These are phyloP conservation scores for Pythium monospermum DNA, from an alignment of 352 stramenopile genomes.

Conservation along the genomic window DNA sequence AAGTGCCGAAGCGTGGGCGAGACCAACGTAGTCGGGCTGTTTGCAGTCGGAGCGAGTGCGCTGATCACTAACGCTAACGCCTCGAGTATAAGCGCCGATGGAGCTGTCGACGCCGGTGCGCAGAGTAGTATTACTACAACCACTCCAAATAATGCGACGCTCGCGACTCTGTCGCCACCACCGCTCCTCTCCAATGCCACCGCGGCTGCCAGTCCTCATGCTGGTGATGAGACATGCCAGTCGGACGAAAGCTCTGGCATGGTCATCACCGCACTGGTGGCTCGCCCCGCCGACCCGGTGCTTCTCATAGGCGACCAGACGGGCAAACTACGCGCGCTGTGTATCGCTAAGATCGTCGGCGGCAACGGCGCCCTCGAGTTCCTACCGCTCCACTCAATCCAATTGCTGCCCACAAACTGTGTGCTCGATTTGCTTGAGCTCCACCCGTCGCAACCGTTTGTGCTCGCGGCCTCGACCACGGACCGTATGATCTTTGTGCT, in stretches of 20 bases:
- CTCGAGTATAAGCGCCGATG: background rate
- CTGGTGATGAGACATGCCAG: no score
- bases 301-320: conserved; percentile 55
- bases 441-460: conserved; percentile 50
- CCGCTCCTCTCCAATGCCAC: conserved; percentile 7
- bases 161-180: background rate
- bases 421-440: conserved; percentile 54
- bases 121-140: no score
- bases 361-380: conserved; percentile 43
- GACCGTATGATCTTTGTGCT: conserved; percentile 43
- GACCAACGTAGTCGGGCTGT: conserved; percentile 34
- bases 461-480: conserved; percentile 48
- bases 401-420: conserved; percentile 26
- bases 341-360: conserved; percentile 44
- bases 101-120: no score
- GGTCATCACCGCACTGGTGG: conserved; percentile 47
- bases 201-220: no score
- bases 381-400: conserved; percentile 54
- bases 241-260: no score
- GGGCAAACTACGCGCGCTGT: conserved; percentile 53
- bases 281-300: conserved; percentile 45
- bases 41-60: conserved; percentile 20
- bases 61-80: background rate
- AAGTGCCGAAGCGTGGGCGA: conserved; percentile 40
- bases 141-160: background rate